Percentiles rank a stretch among this genome's conserved stretches.
These are phyloP conservation scores for Baorangia bicolor DNA, from an alignment of 768 basidiomycete species.

Conservation along the genomic window DNA sequence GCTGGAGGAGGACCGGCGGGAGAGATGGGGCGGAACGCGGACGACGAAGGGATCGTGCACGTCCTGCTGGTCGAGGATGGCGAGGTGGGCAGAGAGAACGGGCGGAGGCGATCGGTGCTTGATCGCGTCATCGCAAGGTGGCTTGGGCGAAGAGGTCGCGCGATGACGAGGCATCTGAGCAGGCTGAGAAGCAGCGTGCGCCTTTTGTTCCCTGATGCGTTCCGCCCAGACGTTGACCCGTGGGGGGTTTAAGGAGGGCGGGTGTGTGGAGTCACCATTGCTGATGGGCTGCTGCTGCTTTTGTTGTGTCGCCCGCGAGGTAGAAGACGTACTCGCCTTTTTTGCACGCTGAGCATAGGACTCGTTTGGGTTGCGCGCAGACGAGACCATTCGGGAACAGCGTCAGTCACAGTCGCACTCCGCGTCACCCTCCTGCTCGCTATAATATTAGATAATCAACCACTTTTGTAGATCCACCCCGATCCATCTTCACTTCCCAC, in stretches of 20 bases:
- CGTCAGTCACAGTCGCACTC: slow-evolving; percentile 24
- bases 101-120: slow-evolving; percentile 19
- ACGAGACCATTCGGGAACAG: slow-evolving; percentile 33
- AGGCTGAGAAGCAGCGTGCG: slow-evolving; percentile 21
- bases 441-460: slow-evolving; percentile 20
- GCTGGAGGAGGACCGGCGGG: slow-evolving; percentile 29
- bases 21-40: slow-evolving; percentile 35
- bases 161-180: slow-evolving; percentile 15
- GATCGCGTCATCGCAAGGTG: slow-evolving; percentile 16
- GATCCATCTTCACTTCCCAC: slow-evolving; percentile 14
- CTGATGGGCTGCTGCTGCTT: slow-evolving; percentile 1
- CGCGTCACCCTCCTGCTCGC: slow-evolving; percentile 15
- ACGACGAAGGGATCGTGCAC: slow-evolving; percentile 48
- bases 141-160: slow-evolving; percentile 9
- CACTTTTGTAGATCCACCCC: slow-evolving; percentile 7
- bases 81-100: slow-evolving; percentile 17
- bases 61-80: slow-evolving; percentile 26
- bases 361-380: slow-evolving; percentile 39
- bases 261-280: not conserved
- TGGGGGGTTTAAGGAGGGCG: slow-evolving; percentile 19
- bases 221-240: slow-evolving; percentile 43
- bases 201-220: slow-evolving; percentile 42
- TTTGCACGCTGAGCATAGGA: slow-evolving; percentile 60
- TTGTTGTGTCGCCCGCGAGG: not conserved
- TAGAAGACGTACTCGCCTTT: slow-evolving; percentile 34